A percentile compares a stretch with the other conserved stretches of the same genome.
phyloP scores from a whole-genome alignment of 345 rosid genomes.

The Gossypium rotundifolium region DNA sequence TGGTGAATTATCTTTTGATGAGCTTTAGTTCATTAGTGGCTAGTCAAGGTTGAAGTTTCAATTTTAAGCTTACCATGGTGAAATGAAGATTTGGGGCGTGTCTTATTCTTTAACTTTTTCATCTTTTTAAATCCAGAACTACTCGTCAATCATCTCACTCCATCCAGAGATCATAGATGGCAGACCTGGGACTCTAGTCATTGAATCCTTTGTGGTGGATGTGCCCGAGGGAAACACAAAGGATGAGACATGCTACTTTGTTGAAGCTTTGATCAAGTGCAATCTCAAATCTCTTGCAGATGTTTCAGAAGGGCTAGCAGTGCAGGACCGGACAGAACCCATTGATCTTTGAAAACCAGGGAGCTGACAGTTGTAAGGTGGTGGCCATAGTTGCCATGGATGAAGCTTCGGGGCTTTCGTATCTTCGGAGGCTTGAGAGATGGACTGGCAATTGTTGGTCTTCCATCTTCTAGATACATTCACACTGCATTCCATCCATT shows the following conservation, averaged over 20 bases:
- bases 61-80: background rate
- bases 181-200: slow-evolving; percentile 73
- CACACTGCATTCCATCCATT: background rate
- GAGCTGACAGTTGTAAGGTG: background rate
- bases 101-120: background rate
- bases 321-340: slow-evolving; percentile 60
- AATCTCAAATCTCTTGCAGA: slow-evolving; percentile 90
- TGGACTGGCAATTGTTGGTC: slow-evolving; percentile 38
- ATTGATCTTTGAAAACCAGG: slow-evolving; percentile 28
- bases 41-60: background rate
- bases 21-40: background rate
- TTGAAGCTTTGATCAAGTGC: slow-evolving; percentile 82
- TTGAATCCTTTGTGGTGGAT: slow-evolving; percentile 91
- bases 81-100: background rate
- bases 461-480: slow-evolving; percentile 15
- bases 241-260: slow-evolving; percentile 94
- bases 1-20: background rate
- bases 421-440: slow-evolving; percentile 31
- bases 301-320: slow-evolving; percentile 82
- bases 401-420: slow-evolving; percentile 44
- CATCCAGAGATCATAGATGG: slow-evolving; percentile 87
- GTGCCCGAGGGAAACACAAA: slow-evolving; percentile 92
- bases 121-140: slow-evolving; percentile 47
- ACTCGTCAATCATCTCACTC: slow-evolving; percentile 82
- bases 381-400: slow-evolving; percentile 35